Base-by-base conservation (phyloP, 2,329 filamentous ascomycete genomes). In the Clonostachys rhizophaga region DNA sequence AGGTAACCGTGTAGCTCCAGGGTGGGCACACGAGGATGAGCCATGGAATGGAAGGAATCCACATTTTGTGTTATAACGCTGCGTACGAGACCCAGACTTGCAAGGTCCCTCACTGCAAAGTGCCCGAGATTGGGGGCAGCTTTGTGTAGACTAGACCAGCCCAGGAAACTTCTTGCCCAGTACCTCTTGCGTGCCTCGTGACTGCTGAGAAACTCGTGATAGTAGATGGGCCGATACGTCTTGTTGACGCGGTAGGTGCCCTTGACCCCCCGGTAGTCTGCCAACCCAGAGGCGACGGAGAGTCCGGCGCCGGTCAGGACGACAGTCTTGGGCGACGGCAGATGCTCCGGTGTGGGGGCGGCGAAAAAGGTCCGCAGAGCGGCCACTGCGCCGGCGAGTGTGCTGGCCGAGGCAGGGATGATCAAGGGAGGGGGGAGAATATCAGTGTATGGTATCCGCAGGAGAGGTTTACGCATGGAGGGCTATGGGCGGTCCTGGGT, bases 201-300 rank as follows among this genome's bases (percentile, higher is more conserved):
- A 53, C 74, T 87, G 42, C 77, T 71, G 40, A 90, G 67, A 60
- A 97, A 99, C 64, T 99, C 94, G 64, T 90, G 84, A 65, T 88
- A 91, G 70, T 95, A 99, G 54, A 96, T 95, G 34, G 92, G 94
- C 3, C 88, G 83, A 62, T 95, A 96, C 13, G 81, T 83, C 70
- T 88, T 90, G 70, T 97, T 97, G 59, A 94, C 78, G 40, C 90
- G 86, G 63, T 99, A 99, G 9, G 92, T 97, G 51, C 94, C 94
- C 54, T 91, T 88, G 44, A 81, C 76, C 17, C 94, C 94, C 47
- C 94, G 78, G 65, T 99, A 99, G 68, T 99, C 94, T 33, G 92
- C 87, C 34, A 99, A 77, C 0, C 94, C 94, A 11, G 90, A 96
- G 5, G 91, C 89, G 9, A 97, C 92, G 2, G 90, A 96, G 44